Base-by-base conservation (phyloP, 2,329 filamentous ascomycete genomes). In the Clathrospora elynae region DNA sequence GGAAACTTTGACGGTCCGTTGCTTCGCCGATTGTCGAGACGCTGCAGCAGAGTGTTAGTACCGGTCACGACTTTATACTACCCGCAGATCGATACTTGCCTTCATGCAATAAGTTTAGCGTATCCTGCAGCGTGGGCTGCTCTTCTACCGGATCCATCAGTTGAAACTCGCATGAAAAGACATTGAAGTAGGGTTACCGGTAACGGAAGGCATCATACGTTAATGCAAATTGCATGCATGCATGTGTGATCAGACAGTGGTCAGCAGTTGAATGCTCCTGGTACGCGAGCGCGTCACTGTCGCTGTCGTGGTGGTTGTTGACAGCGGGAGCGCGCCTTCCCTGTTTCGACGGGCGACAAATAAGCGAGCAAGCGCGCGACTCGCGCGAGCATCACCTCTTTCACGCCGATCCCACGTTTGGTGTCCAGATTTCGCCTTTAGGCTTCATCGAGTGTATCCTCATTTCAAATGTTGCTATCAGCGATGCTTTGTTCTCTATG, bases 1-100 rank as follows among this genome's bases (percentile, higher is more conserved):
- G 53, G 85, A 84, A 50, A 89, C 78, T 59, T 78, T 82, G 31
- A 76, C 75, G 20, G 74, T 71, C 31, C 88, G 81, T 55, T 85
- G 80, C 65, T 88, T 90, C 46, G 85, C 76, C 0, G 86, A 80
- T 12, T 59, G 63, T 20, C 33, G 61, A 13, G 68, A 71, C 40
- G 70, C 70, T 73, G 48, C 41, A 31, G 26, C 19, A 42, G 28
- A 30, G 40, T 39, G 48, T 68, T 30, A 68, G 63, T 57, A 50
- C 41, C 41, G 43, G 34, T 29, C 28, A 37, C 22, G 32, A 34
- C 23, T 24, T 32, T 51, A 26, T 49, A 45, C 50, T 49, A 33
- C 42, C 44, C 44, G 51, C 52, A 46, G 49, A 40, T 34, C 25
- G 30, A 49, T 47, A 58, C 61, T 46, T 37, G 67, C 69, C 68